These are phyloP conservation scores for Aegilops umbellulata DNA, from an alignment of 176 grass and related monocot genomes.

Conservation along the genomic window DNA sequence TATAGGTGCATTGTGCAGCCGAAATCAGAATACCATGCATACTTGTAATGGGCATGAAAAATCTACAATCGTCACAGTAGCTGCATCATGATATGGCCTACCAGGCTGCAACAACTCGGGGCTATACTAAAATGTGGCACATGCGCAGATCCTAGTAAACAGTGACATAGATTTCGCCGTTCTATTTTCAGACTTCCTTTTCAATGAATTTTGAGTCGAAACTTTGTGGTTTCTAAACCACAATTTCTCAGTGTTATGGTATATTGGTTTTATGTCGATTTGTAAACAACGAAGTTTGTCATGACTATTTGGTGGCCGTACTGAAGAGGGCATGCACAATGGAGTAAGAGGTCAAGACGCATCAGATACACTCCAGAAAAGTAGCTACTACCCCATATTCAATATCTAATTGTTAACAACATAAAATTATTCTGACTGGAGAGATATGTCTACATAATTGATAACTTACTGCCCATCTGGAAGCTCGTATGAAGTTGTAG, in stretches of 20 bases:
- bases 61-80: neutral
- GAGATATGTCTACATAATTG: constrained; percentile 8
- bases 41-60: neutral
- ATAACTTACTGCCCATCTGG: constrained; percentile 98
- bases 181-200: neutral
- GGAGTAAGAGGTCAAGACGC: neutral
- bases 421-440: constrained; percentile 15
- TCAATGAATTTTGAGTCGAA: neutral
- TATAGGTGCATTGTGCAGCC: constrained; percentile 2
- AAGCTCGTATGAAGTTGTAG: constrained; percentile 98
- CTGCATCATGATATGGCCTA: constrained; percentile 11
- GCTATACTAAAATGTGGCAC: neutral
- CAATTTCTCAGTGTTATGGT: neutral
- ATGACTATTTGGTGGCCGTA: neutral
- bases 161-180: neutral
- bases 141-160: neutral
- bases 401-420: constrained; percentile 6
- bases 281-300: neutral
- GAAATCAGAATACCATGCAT: constrained; percentile 9
- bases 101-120: constrained; percentile 15
- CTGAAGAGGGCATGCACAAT: neutral
- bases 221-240: neutral
- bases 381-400: neutral
- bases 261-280: constrained; percentile 5
- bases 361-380: neutral